Conservation (phyloP, 2,329 filamentous ascomycete genomes). For the Alternaria sp. region DNA sequence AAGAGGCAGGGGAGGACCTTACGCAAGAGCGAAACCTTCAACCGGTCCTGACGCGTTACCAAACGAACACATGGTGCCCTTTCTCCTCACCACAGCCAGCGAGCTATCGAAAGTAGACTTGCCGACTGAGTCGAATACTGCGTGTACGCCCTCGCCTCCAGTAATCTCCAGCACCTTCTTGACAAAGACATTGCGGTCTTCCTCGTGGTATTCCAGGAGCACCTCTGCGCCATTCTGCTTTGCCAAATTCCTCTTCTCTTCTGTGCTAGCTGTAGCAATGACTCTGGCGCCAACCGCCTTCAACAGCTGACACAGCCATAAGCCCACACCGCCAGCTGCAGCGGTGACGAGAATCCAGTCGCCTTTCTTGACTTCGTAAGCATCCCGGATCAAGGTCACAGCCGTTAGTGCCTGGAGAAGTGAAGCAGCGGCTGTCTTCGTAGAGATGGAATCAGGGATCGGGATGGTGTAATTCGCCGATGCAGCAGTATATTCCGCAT, state of each 20-base stretch:
- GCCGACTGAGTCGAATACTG: constrained; percentile 86
- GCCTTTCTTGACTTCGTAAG: constrained; percentile 72
- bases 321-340: constrained; percentile 78
- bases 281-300: constrained; percentile 75
- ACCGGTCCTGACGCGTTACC: constrained; percentile 84
- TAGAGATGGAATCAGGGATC: constrained; percentile 69
- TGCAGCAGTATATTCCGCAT: constrained; percentile 67
- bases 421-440: constrained; percentile 71
- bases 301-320: constrained; percentile 78
- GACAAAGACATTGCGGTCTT: constrained; percentile 55
- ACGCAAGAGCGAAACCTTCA: constrained; percentile 70
- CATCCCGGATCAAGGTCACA: constrained; percentile 78
- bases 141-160: constrained; percentile 73
- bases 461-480: constrained; percentile 65
- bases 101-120: constrained; percentile 83
- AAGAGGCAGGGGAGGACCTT: constrained; percentile 54
- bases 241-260: constrained; percentile 76
- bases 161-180: constrained; percentile 73
- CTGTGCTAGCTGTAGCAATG: constrained; percentile 79
- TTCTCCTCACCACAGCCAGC: constrained; percentile 75
- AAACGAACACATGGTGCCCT: constrained; percentile 80
- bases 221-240: constrained; percentile 74
- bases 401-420: constrained; percentile 86
- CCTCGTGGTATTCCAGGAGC: constrained; percentile 72
- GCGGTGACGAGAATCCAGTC: constrained; percentile 88